Base-by-base conservation (phyloP, 805 yeast species). In the Saturnispora dispora region DNA sequence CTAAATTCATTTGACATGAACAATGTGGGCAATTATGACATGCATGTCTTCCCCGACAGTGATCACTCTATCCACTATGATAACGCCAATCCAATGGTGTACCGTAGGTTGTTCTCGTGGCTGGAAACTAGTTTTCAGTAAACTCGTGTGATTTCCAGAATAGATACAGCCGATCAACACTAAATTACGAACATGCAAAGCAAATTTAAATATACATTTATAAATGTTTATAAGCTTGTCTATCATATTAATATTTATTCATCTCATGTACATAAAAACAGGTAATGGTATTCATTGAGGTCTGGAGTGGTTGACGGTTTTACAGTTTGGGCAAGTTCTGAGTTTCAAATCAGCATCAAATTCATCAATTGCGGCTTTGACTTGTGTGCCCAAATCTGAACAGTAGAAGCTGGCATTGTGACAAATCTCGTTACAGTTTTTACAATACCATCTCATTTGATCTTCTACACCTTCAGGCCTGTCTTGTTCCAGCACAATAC, bases 401-500 rank as follows among this genome's bases (percentile, higher is more conserved):
- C 91, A 85, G 59, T 84, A 81, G 63, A 90, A 88, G 51, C 76
- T 79, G 22, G 71, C 73, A 64, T 88, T 90, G 62, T 82, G 78
- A 1, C 86, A 83, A 11, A 82, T 70, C 36, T 76, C 76, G 51
- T 68, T 69, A 69, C 97, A 90, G 15, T 72, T 71, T 7, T 77
- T 67, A 60, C 97, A 90, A 63, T 90, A 90, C 96, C 96, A 90
- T 59, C 96, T 75, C 60, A 89, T 71, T 55, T 78, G 77, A 64
- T 90, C 97, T 53, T 77, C 73, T 22, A 76, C 70, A 1, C 78
- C 87, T 47, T 70, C 71, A 0, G 96, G 96, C 58, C 97, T 74
- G 63, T 88, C 95, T 67, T 90, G 96, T 62, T 90, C 97, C 17
- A 90, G 85, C 2, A 90, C 97, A 42, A 90, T 71, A 0, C 97